These are phyloP conservation scores for Cornus florida DNA, from an alignment of 148 eudicot species.

Conservation along the genomic window DNA sequence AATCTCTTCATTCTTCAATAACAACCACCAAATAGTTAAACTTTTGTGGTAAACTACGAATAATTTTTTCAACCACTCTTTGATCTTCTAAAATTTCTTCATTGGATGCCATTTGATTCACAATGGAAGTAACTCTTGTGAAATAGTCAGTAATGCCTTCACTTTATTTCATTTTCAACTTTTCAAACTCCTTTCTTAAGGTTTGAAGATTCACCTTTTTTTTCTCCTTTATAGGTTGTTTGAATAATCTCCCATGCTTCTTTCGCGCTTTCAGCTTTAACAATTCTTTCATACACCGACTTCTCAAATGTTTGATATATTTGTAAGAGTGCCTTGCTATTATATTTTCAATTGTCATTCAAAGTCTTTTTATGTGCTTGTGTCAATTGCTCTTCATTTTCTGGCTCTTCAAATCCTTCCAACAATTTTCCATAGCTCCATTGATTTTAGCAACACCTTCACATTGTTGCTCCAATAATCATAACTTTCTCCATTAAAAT, in stretches of 20 bases:
- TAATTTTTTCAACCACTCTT: no score
- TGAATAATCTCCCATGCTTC: not conserved
- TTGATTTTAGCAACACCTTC: no score
- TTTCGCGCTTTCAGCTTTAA: not conserved
- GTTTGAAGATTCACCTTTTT: not conserved
- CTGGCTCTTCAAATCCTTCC: no score
- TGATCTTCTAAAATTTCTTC: not conserved
- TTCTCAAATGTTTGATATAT: not conserved
- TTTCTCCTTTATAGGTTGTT: not conserved
- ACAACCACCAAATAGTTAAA: no score
- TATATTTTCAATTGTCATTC: not conserved
- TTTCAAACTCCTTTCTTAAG: not conserved
- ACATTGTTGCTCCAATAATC: no score
- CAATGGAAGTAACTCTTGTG: not conserved
- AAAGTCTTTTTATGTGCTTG: no score
- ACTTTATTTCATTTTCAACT: not conserved
- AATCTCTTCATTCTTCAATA: not conserved
- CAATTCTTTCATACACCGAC: not conserved
- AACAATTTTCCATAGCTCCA: no score
- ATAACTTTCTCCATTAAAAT: no score
- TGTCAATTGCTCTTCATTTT: no score
- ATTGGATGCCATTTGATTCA: not conserved
- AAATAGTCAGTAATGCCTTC: not conserved
- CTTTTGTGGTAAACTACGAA: no score
- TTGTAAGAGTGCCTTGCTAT: not conserved